These are phyloP conservation scores for Penicillium lagena DNA, from an alignment of 495 filamentous ascomycete genomes.

Conservation along the genomic window DNA sequence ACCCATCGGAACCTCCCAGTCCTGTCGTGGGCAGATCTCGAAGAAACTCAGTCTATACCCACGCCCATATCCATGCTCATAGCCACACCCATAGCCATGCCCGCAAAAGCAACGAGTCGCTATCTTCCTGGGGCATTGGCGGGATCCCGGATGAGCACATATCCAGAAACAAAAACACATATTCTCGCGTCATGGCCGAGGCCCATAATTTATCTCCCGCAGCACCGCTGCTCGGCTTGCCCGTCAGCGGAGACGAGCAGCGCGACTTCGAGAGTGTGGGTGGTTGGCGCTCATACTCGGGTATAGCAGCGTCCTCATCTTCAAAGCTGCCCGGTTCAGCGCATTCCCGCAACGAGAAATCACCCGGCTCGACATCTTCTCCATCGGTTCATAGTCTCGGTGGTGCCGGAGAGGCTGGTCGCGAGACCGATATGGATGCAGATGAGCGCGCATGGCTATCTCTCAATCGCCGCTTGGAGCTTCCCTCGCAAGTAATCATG, in stretches of 20 bases:
- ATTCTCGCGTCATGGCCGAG: slow-evolving; percentile 16
- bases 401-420: slow-evolving; percentile 4
- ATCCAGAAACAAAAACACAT: slow-evolving; percentile 9
- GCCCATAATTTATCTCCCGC: slow-evolving; percentile 11
- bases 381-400: slow-evolving; percentile 31
- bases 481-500: slow-evolving; percentile 43
- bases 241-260: slow-evolving; percentile 35
- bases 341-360: slow-evolving; percentile 3
- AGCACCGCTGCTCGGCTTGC: slow-evolving; percentile 18
- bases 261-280: slow-evolving; percentile 85
- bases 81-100: slow-evolving; percentile 12
- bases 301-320: background rate
- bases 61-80: slow-evolving; percentile 7
- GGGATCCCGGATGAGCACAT: slow-evolving; percentile 5
- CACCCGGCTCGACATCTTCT: slow-evolving; percentile 20
- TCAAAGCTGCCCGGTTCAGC: no score
- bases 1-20: slow-evolving; percentile 23
- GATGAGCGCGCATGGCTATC: slow-evolving; percentile 66
- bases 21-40: slow-evolving; percentile 23
- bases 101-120: slow-evolving; percentile 8
- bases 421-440: slow-evolving; percentile 19
- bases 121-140: slow-evolving; percentile 7
- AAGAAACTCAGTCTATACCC: slow-evolving; percentile 17
- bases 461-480: slow-evolving; percentile 66
- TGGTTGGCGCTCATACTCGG: slow-evolving; percentile 54